Conservation (phyloP, 805 yeast genomes). For the Ogataea methanolica region DNA sequence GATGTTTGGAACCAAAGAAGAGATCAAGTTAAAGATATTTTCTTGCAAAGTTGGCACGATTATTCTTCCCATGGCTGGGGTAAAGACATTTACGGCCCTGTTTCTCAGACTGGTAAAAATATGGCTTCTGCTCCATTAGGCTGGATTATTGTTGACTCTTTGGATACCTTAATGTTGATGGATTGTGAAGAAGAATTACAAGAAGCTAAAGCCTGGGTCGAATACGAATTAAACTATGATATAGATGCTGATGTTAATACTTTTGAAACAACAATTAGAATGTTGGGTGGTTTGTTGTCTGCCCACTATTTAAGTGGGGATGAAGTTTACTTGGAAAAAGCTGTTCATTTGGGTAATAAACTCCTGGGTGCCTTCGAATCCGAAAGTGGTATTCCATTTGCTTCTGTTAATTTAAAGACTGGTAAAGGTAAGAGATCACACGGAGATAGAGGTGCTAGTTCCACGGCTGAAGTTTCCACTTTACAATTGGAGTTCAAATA, state of each 20-base stretch:
- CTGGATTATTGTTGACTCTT: slow-evolving; percentile 86
- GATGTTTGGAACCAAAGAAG: slow-evolving; percentile 45
- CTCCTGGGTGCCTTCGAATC: slow-evolving; percentile 66
- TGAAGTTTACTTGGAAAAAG: slow-evolving; percentile 69
- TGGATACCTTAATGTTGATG: slow-evolving; percentile 82
- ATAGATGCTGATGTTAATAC: slow-evolving; percentile 74
- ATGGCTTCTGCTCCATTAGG: slow-evolving; percentile 84
- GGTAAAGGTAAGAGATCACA: slow-evolving; percentile 58
- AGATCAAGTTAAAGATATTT: slow-evolving; percentile 58
- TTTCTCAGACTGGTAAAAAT: slow-evolving; percentile 56
- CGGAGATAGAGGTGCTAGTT: slow-evolving; percentile 71
- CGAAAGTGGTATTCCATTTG: slow-evolving; percentile 66
- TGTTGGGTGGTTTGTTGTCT: slow-evolving; percentile 89
- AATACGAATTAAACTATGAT: slow-evolving; percentile 60
- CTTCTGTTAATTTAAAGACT: slow-evolving; percentile 68
- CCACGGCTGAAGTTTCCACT: slow-evolving; percentile 88
- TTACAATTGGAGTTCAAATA: slow-evolving; percentile 85
- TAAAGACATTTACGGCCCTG: slow-evolving; percentile 68
- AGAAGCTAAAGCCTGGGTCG: slow-evolving; percentile 72
- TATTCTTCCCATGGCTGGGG: slow-evolving; percentile 83
- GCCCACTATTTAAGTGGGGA: slow-evolving; percentile 71
- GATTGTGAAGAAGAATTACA: slow-evolving; percentile 56
- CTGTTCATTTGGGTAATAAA: slow-evolving; percentile 73
- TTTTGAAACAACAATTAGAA: slow-evolving; percentile 91
- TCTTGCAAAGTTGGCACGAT: slow-evolving; percentile 72